Evolutionary conservation across 208 protist genomes (phyloP), one percentile per base, ranked within the genome.

Genomic region (Crithidia thermophila): DNA sequence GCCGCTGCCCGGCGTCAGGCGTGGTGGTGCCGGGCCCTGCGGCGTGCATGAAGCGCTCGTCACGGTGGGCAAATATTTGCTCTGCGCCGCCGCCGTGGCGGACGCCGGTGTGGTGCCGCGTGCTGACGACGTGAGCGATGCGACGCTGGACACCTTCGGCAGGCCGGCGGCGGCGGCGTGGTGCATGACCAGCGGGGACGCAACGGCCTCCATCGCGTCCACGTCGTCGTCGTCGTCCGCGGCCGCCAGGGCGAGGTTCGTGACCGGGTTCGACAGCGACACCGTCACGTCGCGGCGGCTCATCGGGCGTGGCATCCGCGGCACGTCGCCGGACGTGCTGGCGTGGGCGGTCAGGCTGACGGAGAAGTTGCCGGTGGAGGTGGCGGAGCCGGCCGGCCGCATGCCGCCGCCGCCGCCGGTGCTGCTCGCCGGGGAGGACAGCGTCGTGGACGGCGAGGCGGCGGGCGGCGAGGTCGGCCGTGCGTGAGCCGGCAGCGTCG

Each of bases 161-260:
- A 66, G 20, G 25, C 11, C 46, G 39, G 14, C 25, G 11, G 28
- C 20, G 14, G 30, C 30, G 43, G 34, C 16, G 47, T 56, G 45
- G 20, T 45, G 45, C 23, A 10, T 13, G 23, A 28, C 23, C 7
- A 50, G 27, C 0, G 65, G 65, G 4, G 65, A 71, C 30, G 27
- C 36, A 13, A 63, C 25, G 23, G 65, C 37, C 10, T 42, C 65
- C 18, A 55, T 47, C 4, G 58, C 9, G 28, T 25, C 18, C 30
- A 40, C 28, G 30, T 73, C 67, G 20, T 73, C 58, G 31, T 66
- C 47, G 46, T 58, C 40, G 11, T 64, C 65, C 10, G 39, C 47
- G 46, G 56, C 28, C 14, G 47, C 25, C 27, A 52, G 49, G 7
- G 47, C 52, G 30, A 62, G 53, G 30, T 31, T 62, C 1, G 53